Conservation (phyloP, 441 rosid genomes). For the Flueggea neowawraea region DNA sequence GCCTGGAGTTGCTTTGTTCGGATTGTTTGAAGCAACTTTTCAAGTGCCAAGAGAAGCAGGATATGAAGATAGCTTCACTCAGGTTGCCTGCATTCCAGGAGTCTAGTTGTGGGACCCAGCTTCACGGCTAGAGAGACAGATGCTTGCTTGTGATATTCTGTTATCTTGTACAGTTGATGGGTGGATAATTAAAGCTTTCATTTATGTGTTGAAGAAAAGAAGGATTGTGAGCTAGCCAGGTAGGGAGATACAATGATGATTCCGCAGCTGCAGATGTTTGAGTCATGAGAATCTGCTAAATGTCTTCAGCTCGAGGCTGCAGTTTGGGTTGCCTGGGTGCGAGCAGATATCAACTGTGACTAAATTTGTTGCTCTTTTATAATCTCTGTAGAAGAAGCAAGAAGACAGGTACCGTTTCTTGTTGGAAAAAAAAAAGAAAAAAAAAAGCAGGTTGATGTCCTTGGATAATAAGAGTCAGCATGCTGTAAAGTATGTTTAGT, state of each 20-base stretch:
- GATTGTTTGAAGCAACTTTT: conserved; percentile 41
- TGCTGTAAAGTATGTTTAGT: neutral
- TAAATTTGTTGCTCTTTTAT: no score
- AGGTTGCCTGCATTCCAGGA: conserved; percentile 19
- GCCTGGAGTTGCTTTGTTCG: conserved; percentile 72
- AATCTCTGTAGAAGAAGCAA: no score
- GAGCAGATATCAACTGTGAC: no score
- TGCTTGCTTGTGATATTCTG: neutral
- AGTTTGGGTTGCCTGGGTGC: no score
- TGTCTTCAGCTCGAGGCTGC: no score
- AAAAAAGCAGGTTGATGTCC: no score
- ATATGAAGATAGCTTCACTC: conserved; percentile 13
- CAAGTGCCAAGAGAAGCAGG: conserved; percentile 27
- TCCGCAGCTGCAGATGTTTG: no score
- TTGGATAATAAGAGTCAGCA: neutral
- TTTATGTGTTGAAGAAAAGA: conserved; percentile 1
- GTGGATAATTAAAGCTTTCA: conserved; percentile 5
- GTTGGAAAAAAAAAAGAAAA: no score
- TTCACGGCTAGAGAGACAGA: conserved; percentile 36
- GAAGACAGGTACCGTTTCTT: no score
- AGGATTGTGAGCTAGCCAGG: no score
- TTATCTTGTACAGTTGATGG: neutral
- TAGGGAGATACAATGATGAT: no score
- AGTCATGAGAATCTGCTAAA: no score
- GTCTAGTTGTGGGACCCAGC: conserved; percentile 18